Conservation (phyloP, 2,329 filamentous ascomycete species). For the Xylariales sp. region DNA sequence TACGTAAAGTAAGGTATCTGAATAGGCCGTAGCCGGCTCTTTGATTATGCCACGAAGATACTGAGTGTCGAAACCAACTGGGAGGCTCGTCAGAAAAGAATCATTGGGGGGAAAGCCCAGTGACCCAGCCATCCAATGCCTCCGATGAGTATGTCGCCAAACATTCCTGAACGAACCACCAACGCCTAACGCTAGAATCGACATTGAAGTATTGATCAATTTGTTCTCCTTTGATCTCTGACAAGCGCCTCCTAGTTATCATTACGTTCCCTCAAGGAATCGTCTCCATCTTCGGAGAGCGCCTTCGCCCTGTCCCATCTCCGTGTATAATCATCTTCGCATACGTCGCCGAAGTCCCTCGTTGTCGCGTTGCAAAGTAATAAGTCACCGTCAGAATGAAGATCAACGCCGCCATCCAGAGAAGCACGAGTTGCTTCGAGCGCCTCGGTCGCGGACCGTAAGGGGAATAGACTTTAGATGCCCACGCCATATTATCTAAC, state of each 20-base stretch:
- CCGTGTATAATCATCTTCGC: constrained; percentile 12
- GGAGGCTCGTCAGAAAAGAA: too few species aligned
- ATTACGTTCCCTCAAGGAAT: background rate
- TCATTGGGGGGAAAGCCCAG: too few species aligned
- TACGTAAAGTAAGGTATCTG: too few species aligned
- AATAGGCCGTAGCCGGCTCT: too few species aligned
- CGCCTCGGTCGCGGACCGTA: constrained; percentile 25
- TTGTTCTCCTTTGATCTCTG: background rate
- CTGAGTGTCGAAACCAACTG: too few species aligned
- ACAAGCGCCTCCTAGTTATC: background rate
- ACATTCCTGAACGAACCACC: too few species aligned
- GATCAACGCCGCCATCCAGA: constrained; percentile 23
- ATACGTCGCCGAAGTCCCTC: constrained; percentile 14
- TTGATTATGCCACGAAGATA: too few species aligned
- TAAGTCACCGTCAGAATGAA: constrained; percentile 20
- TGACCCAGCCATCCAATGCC: too few species aligned
- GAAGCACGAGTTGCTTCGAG: constrained; percentile 20
- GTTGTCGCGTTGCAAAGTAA: constrained; percentile 21
- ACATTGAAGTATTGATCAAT: background rate
- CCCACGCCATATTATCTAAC: too few species aligned
- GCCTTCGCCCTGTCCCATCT: background rate
- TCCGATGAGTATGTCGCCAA: too few species aligned
- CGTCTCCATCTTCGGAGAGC: constrained; percentile 3
- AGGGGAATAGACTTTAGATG: constrained; percentile 22
- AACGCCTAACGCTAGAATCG: too few species aligned